Conservation (phyloP, 352 stramenopile species). For the Nothophytophthora sp. region DNA sequence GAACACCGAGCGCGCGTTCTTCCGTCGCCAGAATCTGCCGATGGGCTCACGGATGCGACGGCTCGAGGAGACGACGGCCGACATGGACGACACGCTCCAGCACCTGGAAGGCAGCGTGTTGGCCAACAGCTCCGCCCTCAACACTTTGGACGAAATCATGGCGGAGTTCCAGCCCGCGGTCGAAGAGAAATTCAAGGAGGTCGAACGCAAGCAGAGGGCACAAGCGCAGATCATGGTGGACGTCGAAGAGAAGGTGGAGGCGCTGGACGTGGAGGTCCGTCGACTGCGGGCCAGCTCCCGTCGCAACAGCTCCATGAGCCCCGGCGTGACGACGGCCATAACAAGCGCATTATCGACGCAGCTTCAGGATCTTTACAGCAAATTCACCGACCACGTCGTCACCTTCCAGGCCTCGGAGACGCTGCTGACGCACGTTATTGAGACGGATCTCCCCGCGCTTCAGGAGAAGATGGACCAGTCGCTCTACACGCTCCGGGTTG, state of each 20-base stretch:
- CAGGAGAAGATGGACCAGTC: conserved; percentile 40
- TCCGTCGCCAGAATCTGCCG: conserved; percentile 62
- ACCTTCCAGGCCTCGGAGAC: conserved; percentile 34
- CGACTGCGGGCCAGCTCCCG: conserved; percentile 40
- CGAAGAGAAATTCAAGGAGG: conserved; percentile 36
- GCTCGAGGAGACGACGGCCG: conserved; percentile 50
- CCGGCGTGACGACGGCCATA: conserved; percentile 22
- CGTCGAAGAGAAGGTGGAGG: conserved; percentile 61
- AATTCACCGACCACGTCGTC: conserved; percentile 26
- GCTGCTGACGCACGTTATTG: conserved; percentile 26
- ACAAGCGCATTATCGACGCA: conserved; percentile 27
- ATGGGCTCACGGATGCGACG: conserved; percentile 62
- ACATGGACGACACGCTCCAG: conserved; percentile 55
- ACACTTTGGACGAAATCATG: conserved; percentile 35
- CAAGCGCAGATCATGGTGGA: conserved; percentile 47
- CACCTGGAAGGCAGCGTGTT: conserved; percentile 45
- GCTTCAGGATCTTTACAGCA: conserved; percentile 40
- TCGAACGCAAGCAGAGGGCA: conserved; percentile 42
- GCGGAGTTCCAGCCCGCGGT: conserved; percentile 38
- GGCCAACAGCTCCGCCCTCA: conserved; percentile 37
- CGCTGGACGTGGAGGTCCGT: conserved; percentile 53
- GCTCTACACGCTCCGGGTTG: conserved; percentile 39
- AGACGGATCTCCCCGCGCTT: conserved; percentile 45
- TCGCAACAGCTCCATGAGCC: conserved; percentile 34
- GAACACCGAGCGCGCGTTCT: conserved; percentile 50